Conservation (phyloP, 1,284 basidiomycete genomes). For the Baeospora myosura region DNA sequence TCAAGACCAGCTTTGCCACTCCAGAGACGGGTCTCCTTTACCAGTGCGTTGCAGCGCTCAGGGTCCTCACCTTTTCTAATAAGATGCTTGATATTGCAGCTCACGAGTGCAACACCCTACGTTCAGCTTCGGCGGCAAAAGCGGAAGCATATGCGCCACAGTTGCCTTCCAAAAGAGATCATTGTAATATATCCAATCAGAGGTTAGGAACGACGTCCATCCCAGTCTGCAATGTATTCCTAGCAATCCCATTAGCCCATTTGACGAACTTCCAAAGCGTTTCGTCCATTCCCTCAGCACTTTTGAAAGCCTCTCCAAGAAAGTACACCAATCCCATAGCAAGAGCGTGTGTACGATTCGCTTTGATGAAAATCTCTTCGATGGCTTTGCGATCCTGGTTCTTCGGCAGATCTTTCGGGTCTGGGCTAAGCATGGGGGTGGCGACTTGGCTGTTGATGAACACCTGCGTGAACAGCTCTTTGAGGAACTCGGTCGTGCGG, state of each 20-base stretch:
- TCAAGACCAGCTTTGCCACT: constrained; percentile 51
- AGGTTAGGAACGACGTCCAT: constrained; percentile 45
- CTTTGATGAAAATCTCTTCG: constrained; percentile 72
- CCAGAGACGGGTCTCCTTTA: constrained; percentile 46
- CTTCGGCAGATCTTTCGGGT: constrained; percentile 27
- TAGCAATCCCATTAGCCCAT: constrained; percentile 61
- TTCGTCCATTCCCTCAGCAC: constrained; percentile 28
- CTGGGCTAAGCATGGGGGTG: constrained; percentile 48
- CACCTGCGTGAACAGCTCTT: constrained; percentile 58
- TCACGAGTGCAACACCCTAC: constrained; percentile 64
- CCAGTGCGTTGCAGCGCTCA: constrained; percentile 43
- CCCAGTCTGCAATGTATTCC: constrained; percentile 58
- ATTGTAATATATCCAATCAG: constrained; percentile 13
- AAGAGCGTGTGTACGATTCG: constrained; percentile 49
- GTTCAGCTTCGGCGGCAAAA: constrained; percentile 71
- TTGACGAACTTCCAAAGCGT: constrained; percentile 42
- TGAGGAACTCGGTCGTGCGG: constrained; percentile 59
- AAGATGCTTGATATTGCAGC: constrained; percentile 28
- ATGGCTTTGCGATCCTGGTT: constrained; percentile 51
- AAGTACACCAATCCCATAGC: constrained; percentile 68
- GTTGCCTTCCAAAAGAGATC: constrained; percentile 66
- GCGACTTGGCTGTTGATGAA: constrained; percentile 69
- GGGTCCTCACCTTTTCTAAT: neutral
- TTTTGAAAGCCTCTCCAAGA: constrained; percentile 42
- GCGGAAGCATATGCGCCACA: constrained; percentile 65